A percentile compares a stretch with the other conserved stretches of the same genome.
These are phyloP conservation scores for Saprolegnia diclina DNA, from an alignment of 352 stramenopile genomes.

Conservation along the genomic window DNA sequence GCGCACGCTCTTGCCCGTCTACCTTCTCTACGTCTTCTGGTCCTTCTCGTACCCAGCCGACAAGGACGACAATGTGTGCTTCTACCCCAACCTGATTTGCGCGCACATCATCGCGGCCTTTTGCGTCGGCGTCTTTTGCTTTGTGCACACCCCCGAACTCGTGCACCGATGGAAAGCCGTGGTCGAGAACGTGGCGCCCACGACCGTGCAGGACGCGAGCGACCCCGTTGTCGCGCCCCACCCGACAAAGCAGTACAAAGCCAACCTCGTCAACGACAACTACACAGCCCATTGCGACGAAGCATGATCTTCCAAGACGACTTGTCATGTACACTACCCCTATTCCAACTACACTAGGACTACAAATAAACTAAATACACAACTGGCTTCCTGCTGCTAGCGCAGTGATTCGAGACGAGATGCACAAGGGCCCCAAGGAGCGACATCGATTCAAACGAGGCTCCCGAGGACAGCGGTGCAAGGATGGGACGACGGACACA, in stretches of 20 bases:
- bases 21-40: slow-evolving; percentile 72
- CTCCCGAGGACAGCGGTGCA: too few relatives aligned
- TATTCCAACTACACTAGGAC: not conserved
- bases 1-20: slow-evolving; percentile 64
- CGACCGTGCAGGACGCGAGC: slow-evolving; percentile 17
- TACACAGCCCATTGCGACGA: slow-evolving; percentile 13
- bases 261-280: slow-evolving; percentile 30
- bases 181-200: slow-evolving; percentile 20
- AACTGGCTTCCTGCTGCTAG: too few relatives aligned
- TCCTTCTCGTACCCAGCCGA: slow-evolving; percentile 59
- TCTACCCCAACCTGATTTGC: slow-evolving; percentile 69
- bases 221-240: not conserved
- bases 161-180: slow-evolving; percentile 32
- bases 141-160: slow-evolving; percentile 74
- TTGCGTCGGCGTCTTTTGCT: slow-evolving; percentile 76
- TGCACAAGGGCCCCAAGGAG: too few relatives aligned
- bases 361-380: not conserved
- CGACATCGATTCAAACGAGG: too few relatives aligned
- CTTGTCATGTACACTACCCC: not conserved
- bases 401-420: too few relatives aligned
- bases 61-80: slow-evolving; percentile 66
- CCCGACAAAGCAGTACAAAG: slow-evolving; percentile 10
- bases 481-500: too few relatives aligned
- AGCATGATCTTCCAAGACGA: not conserved
- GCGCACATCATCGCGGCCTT: slow-evolving; percentile 76